These are phyloP conservation scores for Melastoma malabathricum DNA, from an alignment of 345 rosid genomes.

Conservation along the genomic window DNA sequence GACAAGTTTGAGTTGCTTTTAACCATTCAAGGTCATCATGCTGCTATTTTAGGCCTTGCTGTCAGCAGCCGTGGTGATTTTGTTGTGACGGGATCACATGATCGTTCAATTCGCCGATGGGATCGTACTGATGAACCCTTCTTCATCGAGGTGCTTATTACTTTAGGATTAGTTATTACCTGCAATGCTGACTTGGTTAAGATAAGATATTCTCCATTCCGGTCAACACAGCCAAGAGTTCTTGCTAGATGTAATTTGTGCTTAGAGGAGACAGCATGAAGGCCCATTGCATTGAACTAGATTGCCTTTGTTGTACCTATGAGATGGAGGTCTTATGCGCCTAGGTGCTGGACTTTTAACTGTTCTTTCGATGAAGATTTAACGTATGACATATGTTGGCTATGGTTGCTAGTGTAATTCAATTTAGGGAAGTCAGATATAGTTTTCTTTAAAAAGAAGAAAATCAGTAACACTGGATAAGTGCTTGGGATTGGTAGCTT, in stretches of 20 bases:
- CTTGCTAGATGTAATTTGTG: background rate
- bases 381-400: too few relatives aligned
- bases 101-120: constrained; percentile 94
- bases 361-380: too few relatives aligned
- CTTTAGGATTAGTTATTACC: background rate
- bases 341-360: too few relatives aligned
- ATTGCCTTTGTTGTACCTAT: too few relatives aligned
- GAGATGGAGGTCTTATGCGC: too few relatives aligned
- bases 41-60: constrained; percentile 89
- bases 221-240: background rate
- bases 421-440: too few relatives aligned
- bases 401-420: too few relatives aligned
- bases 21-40: constrained; percentile 91
- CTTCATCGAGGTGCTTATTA: constrained; percentile 64
- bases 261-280: too few relatives aligned
- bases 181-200: background rate
- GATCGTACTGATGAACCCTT: constrained; percentile 95
- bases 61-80: constrained; percentile 80
- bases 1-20: constrained; percentile 90
- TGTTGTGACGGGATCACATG: constrained; percentile 94
- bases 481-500: too few relatives aligned
- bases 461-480: too few relatives aligned
- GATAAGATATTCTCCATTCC: background rate
- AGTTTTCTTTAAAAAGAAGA: too few relatives aligned
- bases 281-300: too few relatives aligned